These are phyloP conservation scores for Dimocarpus longan DNA, from an alignment of 345 rosid genomes.

Conservation along the genomic window DNA sequence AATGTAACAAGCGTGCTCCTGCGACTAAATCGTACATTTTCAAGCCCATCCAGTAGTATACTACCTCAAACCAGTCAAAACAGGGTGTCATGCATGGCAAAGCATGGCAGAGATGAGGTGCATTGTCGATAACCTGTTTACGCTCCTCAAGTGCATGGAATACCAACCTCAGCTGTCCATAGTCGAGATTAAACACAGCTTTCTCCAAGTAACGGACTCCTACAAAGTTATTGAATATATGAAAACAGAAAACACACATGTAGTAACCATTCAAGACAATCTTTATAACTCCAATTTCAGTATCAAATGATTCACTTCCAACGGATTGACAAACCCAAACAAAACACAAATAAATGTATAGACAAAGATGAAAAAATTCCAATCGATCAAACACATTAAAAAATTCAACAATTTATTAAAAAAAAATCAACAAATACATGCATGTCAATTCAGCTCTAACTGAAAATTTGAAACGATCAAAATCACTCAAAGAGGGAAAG, in stretches of 20 bases:
- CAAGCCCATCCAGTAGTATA: constrained; percentile 95
- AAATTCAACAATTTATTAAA: too few relatives aligned
- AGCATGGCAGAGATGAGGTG: constrained; percentile 94
- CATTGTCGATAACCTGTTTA: constrained; percentile 88
- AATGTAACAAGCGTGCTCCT: constrained; percentile 74
- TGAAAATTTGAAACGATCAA: not conserved
- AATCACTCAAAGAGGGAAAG: not conserved
- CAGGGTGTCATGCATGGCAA: constrained; percentile 99
- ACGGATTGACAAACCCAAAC: not conserved
- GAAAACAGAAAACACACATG: not conserved
- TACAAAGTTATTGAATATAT: constrained; percentile 22
- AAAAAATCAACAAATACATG: too few relatives aligned
- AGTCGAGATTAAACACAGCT: constrained; percentile 93
- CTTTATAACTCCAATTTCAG: not conserved
- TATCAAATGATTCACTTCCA: not conserved
- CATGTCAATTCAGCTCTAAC: not conserved
- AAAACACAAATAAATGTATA: not conserved
- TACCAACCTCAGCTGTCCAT: constrained; percentile 90
- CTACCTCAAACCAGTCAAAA: constrained; percentile 90
- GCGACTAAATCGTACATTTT: constrained; percentile 97
- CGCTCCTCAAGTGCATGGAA: constrained; percentile 98
- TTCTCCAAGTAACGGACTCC: constrained; percentile 99
- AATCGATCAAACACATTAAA: not conserved
- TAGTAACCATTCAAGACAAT: not conserved
- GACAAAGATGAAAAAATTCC: not conserved